Percentiles rank a stretch among this genome's conserved stretches.
Evolutionary conservation across 805 yeast species (phyloP).

Genomic region (Hanseniaspora guilliermondii): DNA sequence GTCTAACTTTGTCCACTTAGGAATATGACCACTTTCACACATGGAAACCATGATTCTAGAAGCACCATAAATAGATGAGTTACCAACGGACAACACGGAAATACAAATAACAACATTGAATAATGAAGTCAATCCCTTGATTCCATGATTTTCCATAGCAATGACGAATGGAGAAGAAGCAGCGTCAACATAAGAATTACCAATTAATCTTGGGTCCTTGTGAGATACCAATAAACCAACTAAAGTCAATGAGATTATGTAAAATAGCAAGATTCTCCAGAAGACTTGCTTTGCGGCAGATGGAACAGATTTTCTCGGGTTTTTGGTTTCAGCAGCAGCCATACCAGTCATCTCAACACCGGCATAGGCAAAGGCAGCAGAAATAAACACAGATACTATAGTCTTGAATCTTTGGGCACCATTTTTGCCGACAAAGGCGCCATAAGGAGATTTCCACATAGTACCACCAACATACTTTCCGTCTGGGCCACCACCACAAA

Average conservation of each 20-base stretch:
- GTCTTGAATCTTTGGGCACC: constrained; percentile 37
- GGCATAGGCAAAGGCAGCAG: constrained; percentile 44
- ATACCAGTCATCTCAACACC: constrained; percentile 44
- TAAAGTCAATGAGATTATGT: constrained; percentile 33
- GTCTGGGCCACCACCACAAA: constrained; percentile 33
- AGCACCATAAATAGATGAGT: constrained; percentile 55
- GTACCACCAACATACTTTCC: constrained; percentile 38
- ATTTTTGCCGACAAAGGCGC: constrained; percentile 44
- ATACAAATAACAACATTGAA: constrained; percentile 57
- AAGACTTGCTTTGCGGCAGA: constrained; percentile 44
- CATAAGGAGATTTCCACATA: constrained; percentile 36
- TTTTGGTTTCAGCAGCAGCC: constrained; percentile 38
- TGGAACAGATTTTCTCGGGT: constrained; percentile 39
- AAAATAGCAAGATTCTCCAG: constrained; percentile 43
- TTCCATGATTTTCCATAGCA: constrained; percentile 54
- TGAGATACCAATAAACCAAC: constrained; percentile 39
- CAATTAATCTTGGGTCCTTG: constrained; percentile 33
- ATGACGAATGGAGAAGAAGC: constrained; percentile 76
- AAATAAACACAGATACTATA: constrained; percentile 41
- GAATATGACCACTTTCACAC: constrained; percentile 49
- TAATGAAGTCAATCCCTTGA: constrained; percentile 49
- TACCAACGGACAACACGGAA: constrained; percentile 59
- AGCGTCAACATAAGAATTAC: constrained; percentile 42
- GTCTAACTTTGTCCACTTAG: constrained; percentile 38
- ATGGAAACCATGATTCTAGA: constrained; percentile 55